Evolutionary conservation across 192 early-diverging fungal genomes (phyloP).

Genomic region (Podila epicladia): DNA sequence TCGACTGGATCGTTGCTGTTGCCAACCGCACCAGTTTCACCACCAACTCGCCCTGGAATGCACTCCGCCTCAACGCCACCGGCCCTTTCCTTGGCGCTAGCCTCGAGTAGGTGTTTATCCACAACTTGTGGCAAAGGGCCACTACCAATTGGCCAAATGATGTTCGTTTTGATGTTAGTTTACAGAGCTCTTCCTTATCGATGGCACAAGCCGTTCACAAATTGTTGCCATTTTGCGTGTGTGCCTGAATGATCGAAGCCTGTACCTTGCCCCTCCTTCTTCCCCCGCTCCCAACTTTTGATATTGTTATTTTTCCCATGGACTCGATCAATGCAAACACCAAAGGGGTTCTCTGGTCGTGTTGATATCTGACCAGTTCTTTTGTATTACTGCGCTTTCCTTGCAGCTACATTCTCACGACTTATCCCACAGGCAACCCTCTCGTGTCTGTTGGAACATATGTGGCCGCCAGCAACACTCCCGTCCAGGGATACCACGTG

Average conservation of each 20-base stretch:
- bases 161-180: too few relatives aligned
- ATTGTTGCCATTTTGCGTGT: neutral
- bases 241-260: neutral
- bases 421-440: constrained; percentile 16
- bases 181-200: neutral
- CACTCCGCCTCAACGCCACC: constrained; percentile 32
- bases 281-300: neutral
- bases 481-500: constrained; percentile 30
- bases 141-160: too few relatives aligned
- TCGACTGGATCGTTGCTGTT: constrained; percentile 24
- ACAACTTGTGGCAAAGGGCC: too few relatives aligned
- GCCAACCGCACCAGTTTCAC: neutral
- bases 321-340: neutral
- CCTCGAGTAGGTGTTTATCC: constrained; percentile 23
- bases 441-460: constrained; percentile 29
- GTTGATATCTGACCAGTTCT: too few relatives aligned
- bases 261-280: neutral
- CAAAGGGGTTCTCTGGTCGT: too few relatives aligned
- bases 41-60: constrained; percentile 20
- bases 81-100: neutral
- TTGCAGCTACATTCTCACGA: constrained; percentile 12
- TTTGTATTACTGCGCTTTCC: too few relatives aligned
- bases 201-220: neutral
- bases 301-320: neutral
- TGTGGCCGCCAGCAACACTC: constrained; percentile 18